Evolutionary conservation across 257 asterid genomes (phyloP).

Genomic region (Solanum virginianum): DNA sequence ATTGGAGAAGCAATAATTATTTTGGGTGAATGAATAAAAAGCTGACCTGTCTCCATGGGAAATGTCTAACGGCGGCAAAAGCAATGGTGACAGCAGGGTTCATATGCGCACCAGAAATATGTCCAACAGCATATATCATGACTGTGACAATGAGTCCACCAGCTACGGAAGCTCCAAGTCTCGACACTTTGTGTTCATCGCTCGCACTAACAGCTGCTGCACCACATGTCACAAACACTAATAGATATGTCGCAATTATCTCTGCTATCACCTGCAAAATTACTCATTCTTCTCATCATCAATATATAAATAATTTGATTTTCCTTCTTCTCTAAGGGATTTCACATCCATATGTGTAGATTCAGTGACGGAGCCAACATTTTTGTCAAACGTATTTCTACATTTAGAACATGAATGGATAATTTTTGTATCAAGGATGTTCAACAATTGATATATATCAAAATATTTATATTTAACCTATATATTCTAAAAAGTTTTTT

Average conservation of each 20-base stretch:
- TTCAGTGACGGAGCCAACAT: too few species aligned
- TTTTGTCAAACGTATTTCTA: too few species aligned
- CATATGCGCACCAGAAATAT: constrained; percentile 91
- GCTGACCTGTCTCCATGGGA: constrained; percentile 74
- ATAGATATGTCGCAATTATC: constrained; percentile 45
- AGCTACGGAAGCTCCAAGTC: constrained; percentile 68
- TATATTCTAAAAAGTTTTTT: too few species aligned
- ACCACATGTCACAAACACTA: constrained; percentile 84
- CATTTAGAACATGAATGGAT: too few species aligned
- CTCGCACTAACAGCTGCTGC: constrained; percentile 47
- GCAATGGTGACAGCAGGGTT: constrained; percentile 87
- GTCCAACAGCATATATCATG: constrained; percentile 89
- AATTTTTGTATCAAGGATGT: too few species aligned
- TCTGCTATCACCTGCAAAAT: constrained; percentile 51
- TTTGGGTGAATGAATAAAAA: neutral
- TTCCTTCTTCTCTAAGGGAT: neutral
- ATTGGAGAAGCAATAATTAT: too few species aligned
- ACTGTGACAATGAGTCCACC: constrained; percentile 88
- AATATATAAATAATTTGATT: too few species aligned
- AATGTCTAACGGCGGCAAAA: constrained; percentile 64
- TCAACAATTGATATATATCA: too few species aligned
- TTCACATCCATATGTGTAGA: too few species aligned
- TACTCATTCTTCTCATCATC: neutral
- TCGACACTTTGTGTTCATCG: constrained; percentile 46
- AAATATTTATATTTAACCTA: too few species aligned